These are phyloP conservation scores for Yamadazyma epiphylla DNA, from an alignment of 1,139 yeast species.

Conservation along the genomic window DNA sequence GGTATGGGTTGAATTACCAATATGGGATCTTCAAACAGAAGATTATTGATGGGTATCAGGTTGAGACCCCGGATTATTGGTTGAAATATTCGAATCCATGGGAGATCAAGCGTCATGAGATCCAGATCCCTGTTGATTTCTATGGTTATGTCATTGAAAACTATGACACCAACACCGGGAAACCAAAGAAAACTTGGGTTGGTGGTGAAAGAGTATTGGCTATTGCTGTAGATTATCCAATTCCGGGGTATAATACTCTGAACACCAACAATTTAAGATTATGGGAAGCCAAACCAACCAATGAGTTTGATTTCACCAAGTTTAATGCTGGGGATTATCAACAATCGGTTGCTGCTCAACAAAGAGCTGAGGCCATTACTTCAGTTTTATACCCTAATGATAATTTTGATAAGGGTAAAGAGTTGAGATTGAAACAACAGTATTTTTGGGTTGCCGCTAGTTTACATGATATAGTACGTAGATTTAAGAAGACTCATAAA, in stretches of 20 bases:
- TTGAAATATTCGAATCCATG: conserved; percentile 83
- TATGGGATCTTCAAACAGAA: conserved; percentile 92
- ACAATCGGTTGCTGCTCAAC: conserved; percentile 80
- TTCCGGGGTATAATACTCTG: conserved; percentile 82
- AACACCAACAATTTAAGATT: conserved; percentile 87
- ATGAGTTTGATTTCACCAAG: conserved; percentile 88
- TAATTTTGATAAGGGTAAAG: conserved; percentile 88
- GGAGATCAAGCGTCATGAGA: conserved; percentile 86
- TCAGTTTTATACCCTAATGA: conserved; percentile 92
- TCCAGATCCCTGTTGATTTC: conserved; percentile 89
- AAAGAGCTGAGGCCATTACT: conserved; percentile 86
- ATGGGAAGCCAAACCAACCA: conserved; percentile 88
- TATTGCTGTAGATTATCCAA: conserved; percentile 89
- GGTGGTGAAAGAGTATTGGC: conserved; percentile 91
- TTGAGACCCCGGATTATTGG: conserved; percentile 95
- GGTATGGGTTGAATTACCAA: conserved; percentile 89
- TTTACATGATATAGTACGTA: conserved; percentile 83
- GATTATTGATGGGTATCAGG: conserved; percentile 89
- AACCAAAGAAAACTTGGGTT: conserved; percentile 63
- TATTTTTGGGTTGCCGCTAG: conserved; percentile 98
- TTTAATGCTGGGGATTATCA: conserved; percentile 91
- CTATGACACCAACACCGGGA: conserved; percentile 48
- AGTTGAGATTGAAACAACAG: conserved; percentile 89
- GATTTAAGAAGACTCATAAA: conserved; percentile 77
- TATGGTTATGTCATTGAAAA: conserved; percentile 76